Percentiles rank a stretch among this genome's conserved stretches.
phyloP scores from a whole-genome alignment of 2,329 filamentous ascomycete species.

The Fusarium keratoplasticum region DNA sequence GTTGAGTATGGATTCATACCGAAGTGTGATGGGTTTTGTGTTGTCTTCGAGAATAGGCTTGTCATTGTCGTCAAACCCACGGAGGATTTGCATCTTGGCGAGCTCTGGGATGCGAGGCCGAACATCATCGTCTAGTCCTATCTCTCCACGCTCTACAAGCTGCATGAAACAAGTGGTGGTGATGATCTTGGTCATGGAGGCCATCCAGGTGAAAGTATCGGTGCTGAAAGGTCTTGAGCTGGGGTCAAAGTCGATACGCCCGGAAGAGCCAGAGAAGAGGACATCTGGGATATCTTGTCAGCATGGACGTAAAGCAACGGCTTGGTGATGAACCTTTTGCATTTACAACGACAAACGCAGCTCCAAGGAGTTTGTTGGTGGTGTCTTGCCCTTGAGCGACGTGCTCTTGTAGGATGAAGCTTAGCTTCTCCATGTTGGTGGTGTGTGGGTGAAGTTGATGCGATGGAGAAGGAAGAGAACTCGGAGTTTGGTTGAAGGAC shows the following conservation, averaged over 20 bases:
- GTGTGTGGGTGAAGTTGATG: neutral
- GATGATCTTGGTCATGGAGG: slow-evolving; percentile 59
- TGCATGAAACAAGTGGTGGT: slow-evolving; percentile 54
- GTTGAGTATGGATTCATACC: slow-evolving; percentile 36
- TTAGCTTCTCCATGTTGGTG: slow-evolving; percentile 44
- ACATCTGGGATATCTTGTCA: slow-evolving; percentile 40
- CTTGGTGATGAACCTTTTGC: slow-evolving; percentile 42
- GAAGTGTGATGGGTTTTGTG: slow-evolving; percentile 52
- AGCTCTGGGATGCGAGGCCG: slow-evolving; percentile 51
- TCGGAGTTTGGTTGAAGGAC: too few relatives aligned
- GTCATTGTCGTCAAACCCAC: slow-evolving; percentile 50
- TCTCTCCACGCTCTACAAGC: slow-evolving; percentile 50
- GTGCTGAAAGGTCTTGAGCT: slow-evolving; percentile 46
- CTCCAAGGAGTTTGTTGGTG: slow-evolving; percentile 50
- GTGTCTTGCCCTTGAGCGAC: slow-evolving; percentile 46
- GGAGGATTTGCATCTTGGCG: slow-evolving; percentile 49
- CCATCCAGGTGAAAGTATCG: slow-evolving; percentile 52
- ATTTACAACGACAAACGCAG: slow-evolving; percentile 50
- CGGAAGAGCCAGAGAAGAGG: slow-evolving; percentile 52
- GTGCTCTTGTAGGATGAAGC: slow-evolving; percentile 46
- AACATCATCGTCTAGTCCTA: slow-evolving; percentile 54
- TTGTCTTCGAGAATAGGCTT: slow-evolving; percentile 54
- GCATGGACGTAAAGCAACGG: neutral
- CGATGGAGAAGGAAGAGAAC: neutral
- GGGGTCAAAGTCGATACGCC: slow-evolving; percentile 48